A percentile compares a stretch with the other conserved stretches of the same genome.
Evolutionary conservation across 768 basidiomycete species (phyloP).

Genomic region (Cyathus striatus): DNA sequence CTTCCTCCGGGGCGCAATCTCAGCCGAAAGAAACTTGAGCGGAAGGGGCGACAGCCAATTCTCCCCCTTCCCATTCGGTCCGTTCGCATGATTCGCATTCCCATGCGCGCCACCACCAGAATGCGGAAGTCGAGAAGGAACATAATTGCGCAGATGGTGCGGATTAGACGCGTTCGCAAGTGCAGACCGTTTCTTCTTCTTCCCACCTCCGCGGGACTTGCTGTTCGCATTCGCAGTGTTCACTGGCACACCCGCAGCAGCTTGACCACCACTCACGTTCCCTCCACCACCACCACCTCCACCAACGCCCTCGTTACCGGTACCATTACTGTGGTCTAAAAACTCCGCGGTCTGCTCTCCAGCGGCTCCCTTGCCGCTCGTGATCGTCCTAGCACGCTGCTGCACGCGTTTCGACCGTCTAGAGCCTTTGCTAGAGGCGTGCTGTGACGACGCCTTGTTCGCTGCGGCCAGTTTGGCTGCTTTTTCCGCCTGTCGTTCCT

Average conservation of each 20-base stretch:
- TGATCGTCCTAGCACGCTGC: slow-evolving; percentile 24
- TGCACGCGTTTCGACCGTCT: slow-evolving; percentile 34
- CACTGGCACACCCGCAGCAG: too few species aligned
- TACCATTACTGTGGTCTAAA: slow-evolving; percentile 34
- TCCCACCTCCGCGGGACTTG: slow-evolving; percentile 36
- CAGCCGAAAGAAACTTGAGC: slow-evolving; percentile 62
- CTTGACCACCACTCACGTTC: too few species aligned
- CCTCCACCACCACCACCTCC: too few species aligned
- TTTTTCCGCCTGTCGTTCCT: slow-evolving; percentile 64
- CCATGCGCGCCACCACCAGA: slow-evolving; percentile 19
- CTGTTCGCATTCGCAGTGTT: slow-evolving; percentile 14
- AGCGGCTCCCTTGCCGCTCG: slow-evolving; percentile 18
- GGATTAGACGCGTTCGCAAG: slow-evolving; percentile 93
- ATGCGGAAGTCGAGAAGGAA: slow-evolving; percentile 74
- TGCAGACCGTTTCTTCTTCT: slow-evolving; percentile 94
- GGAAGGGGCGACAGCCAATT: slow-evolving; percentile 58
- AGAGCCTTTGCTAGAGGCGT: slow-evolving; percentile 13
- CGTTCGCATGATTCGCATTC: slow-evolving; percentile 18
- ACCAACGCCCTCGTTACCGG: too few species aligned
- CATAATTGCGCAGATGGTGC: slow-evolving; percentile 92
- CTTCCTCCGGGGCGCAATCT: slow-evolving; percentile 43
- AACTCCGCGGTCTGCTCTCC: slow-evolving; percentile 32
- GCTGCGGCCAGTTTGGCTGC: slow-evolving; percentile 48
- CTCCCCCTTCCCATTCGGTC: slow-evolving; percentile 27
- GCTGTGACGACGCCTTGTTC: slow-evolving; percentile 14